A percentile compares a stretch with the other conserved stretches of the same genome.
Evolutionary conservation across 768 basidiomycete genomes (phyloP).

Genomic region (Russula abietina): DNA sequence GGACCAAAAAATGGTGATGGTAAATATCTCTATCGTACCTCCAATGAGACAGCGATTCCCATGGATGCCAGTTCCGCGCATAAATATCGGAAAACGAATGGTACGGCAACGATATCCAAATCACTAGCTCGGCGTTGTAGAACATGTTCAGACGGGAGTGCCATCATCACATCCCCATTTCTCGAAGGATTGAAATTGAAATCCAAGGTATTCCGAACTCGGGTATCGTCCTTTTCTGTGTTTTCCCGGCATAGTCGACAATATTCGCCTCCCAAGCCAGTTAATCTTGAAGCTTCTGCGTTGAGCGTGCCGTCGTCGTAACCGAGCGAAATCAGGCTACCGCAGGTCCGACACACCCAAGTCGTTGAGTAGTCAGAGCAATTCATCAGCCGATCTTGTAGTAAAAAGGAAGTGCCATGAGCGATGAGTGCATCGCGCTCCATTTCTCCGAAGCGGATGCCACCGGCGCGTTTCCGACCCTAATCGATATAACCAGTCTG

Average conservation of each 20-base stretch:
- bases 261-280: conserved; percentile 84
- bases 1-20: background rate
- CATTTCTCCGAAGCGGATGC: conserved; percentile 99
- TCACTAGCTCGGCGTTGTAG: conserved; percentile 55
- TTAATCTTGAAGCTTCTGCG: conserved; percentile 50
- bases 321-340: conserved; percentile 90
- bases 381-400: conserved; percentile 99
- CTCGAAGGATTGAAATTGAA: conserved; percentile 31
- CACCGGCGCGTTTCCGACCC: conserved; percentile 97
- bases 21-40: conserved; percentile 41
- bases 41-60: conserved; percentile 89
- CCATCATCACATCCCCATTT: conserved; percentile 52
- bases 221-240: conserved; percentile 57
- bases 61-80: conserved; percentile 97
- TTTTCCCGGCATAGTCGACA: conserved; percentile 86
- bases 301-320: conserved; percentile 85
- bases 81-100: conserved; percentile 90
- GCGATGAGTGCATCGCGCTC: conserved; percentile 98
- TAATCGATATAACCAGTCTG: conserved; percentile 13
- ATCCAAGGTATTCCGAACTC: conserved; percentile 53
- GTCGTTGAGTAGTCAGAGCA: conserved; percentile 99
- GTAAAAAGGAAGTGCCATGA: conserved; percentile 95
- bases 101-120: conserved; percentile 92
- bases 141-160: conserved; percentile 62
- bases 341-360: conserved; percentile 97